Evolutionary conservation across 1,284 basidiomycete species (phyloP).

Genomic region (Neonothopanus nambi): DNA sequence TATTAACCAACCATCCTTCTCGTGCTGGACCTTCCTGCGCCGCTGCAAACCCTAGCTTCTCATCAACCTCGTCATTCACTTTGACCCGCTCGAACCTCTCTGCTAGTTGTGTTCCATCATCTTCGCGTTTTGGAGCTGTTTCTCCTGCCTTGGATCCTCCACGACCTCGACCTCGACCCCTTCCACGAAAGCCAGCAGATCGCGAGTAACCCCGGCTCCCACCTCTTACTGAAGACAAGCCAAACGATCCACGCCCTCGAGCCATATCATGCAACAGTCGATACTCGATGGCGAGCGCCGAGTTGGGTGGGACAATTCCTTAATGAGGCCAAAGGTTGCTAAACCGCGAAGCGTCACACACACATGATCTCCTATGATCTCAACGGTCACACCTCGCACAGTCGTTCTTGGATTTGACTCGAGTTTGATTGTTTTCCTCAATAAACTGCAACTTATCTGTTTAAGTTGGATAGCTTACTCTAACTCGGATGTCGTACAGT

Average conservation of each 20-base stretch:
- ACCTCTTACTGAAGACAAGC: conserved; percentile 21
- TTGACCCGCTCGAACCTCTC: conserved; percentile 83
- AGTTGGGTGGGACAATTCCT: not conserved
- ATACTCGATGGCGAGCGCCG: not conserved
- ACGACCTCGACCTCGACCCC: conserved; percentile 56
- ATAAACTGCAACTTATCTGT: too few species aligned
- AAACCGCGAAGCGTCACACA: too few species aligned
- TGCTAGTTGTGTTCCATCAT: conserved; percentile 82
- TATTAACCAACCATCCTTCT: conserved; percentile 97
- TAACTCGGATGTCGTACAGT: too few species aligned
- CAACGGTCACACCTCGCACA: too few species aligned
- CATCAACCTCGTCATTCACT: conserved; percentile 86
- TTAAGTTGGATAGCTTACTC: too few species aligned
- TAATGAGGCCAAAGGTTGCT: too few species aligned
- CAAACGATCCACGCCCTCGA: conserved; percentile 23
- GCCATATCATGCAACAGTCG: conserved; percentile 18
- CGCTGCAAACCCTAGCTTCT: conserved; percentile 86
- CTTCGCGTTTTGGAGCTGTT: conserved; percentile 71
- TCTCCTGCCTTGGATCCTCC: conserved; percentile 44
- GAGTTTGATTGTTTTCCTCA: too few species aligned
- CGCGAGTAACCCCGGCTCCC: conserved; percentile 41
- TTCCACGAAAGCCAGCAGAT: conserved; percentile 45
- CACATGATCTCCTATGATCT: too few species aligned
- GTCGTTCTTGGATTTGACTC: too few species aligned
- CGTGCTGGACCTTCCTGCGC: conserved; percentile 72